A percentile compares a stretch with the other conserved stretches of the same genome.
These are phyloP conservation scores for Cetraspora pellucida DNA, from an alignment of 192 early-diverging fungal species.

Conservation along the genomic window DNA sequence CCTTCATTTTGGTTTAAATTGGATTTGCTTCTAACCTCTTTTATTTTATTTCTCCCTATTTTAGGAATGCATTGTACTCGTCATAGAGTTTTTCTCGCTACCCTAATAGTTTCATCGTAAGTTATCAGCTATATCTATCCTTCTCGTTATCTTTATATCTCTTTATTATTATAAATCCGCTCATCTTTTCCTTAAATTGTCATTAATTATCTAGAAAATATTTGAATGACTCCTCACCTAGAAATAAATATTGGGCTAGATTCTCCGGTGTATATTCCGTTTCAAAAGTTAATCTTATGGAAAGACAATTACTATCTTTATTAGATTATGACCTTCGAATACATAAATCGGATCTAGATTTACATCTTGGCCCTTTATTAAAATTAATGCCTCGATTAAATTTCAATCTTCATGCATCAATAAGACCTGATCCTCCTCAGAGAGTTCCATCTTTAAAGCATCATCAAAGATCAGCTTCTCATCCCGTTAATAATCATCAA, in stretches of 20 bases:
- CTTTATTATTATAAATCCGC: not conserved
- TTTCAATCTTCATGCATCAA: too few relatives aligned
- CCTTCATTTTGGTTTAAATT: not conserved
- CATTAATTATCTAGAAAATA: constrained; percentile 53
- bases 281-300: constrained; percentile 80
- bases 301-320: constrained; percentile 74
- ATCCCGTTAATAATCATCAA: too few relatives aligned
- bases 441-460: too few relatives aligned
- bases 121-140: not conserved
- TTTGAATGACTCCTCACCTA: constrained; percentile 78
- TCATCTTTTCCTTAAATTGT: not conserved
- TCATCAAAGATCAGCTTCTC: too few relatives aligned
- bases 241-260: constrained; percentile 84
- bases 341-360: constrained; percentile 43
- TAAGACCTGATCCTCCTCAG: too few relatives aligned
- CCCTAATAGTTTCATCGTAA: constrained; percentile 68
- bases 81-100: constrained; percentile 77
- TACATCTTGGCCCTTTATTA: constrained; percentile 40
- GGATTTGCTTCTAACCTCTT: not conserved
- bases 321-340: constrained; percentile 56
- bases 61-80: constrained; percentile 78
- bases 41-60: not conserved
- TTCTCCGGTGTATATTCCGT: constrained; percentile 72
- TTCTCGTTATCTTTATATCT: not conserved
- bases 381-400: not conserved